Evolutionary conservation across 495 filamentous ascomycete genomes (phyloP), one percentile per base, ranked within the genome.

Genomic region (Symbiotaphrina buchneri): DNA sequence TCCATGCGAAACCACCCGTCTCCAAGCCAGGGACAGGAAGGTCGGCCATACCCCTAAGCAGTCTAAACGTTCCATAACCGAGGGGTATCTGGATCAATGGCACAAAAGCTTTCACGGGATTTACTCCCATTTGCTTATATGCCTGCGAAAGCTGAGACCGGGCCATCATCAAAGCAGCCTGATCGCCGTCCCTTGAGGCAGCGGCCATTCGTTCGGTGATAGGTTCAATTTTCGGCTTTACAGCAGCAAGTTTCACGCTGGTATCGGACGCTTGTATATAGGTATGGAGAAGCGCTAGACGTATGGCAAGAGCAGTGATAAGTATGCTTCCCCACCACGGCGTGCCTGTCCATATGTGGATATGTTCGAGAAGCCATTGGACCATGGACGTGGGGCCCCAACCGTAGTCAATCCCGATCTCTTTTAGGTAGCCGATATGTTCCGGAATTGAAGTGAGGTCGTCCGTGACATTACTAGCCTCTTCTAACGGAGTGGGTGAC

Each of bases 271-370:
- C 61, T 14, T 48, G 44, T 6, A 84, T 39, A 37, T 67, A 63
- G 7, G 68, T 59, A 31, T 69, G 67, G 44, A 93, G 56, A 13
- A 87, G 51, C 6, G 48, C 42, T 1, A 60, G n/a, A 28, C 85
- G 71, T 38, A 81, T 45, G n/a, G 61, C 21, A 0, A 83, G 2
- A 21, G 76, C 68, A 0, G 71, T 58, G 5, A 63, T 42, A 8
- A 68, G 42, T 32, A 94, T 73, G 35, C 76, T 68, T 5, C 51
- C 65, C 70, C 79, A 81, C 87, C 85, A 94, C 1, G 79, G 76
- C 31, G 76, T 47, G 6, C 68, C 80, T 2, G 46, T 44, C 42
- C 57, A 71, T 33, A 93, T 50, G 51, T 94, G 78, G 30, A 87
- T 43, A 43, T 84, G 71, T 52, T 97, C 87, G 19, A 94, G 51